Percentiles rank a stretch among this genome's conserved stretches.
phyloP scores from a whole-genome alignment of 441 rosid species.

The Pelargonium australe region DNA sequence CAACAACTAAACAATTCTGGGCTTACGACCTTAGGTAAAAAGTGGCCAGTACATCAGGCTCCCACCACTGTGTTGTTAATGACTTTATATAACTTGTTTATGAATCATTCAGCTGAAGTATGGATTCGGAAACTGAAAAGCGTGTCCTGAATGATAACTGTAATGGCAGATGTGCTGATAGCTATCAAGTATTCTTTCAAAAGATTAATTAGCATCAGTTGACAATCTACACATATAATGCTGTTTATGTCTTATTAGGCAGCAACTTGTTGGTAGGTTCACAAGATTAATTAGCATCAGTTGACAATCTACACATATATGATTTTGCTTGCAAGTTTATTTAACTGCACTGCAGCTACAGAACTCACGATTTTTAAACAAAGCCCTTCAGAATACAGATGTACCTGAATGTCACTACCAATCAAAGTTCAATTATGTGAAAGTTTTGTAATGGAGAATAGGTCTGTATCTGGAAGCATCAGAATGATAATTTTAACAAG shows the following conservation, averaged over 20 bases:
- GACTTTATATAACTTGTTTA: neutral
- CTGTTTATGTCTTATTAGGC: neutral
- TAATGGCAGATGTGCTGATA: neutral
- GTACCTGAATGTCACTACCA: neutral
- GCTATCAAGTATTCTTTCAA: neutral
- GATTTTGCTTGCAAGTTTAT: neutral
- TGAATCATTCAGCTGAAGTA: neutral
- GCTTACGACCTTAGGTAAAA: neutral
- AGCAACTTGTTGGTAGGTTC: neutral
- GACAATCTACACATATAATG: neutral
- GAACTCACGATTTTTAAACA: neutral
- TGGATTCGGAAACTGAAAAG: neutral
- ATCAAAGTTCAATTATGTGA: neutral
- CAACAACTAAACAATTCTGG: neutral
- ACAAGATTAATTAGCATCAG: too few species aligned
- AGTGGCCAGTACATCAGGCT: neutral
- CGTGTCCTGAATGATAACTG: neutral
- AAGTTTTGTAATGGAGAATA: neutral
- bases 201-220: neutral
- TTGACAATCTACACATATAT: too few species aligned
- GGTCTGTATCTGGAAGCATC: neutral
- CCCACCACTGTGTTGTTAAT: neutral
- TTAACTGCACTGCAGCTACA: neutral
- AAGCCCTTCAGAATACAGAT: neutral
- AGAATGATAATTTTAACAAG: neutral